Evolutionary conservation across 139 green algal genomes (phyloP).

Genomic region (Chlamydomonas urium): DNA sequence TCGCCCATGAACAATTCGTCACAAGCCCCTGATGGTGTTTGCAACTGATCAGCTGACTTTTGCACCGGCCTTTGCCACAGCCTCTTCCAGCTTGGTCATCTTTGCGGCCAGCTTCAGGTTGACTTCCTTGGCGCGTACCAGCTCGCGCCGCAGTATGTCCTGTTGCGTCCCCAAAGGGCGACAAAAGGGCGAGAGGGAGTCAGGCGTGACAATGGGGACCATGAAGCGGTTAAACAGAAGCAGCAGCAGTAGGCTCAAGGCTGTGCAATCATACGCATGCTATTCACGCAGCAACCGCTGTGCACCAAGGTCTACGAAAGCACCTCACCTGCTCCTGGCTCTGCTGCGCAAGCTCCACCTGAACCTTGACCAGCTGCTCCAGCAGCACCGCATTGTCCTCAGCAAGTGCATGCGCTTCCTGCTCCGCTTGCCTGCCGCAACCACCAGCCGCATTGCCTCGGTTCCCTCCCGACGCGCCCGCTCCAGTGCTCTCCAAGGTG

Average conservation of each 20-base stretch:
- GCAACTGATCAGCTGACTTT: too few species aligned
- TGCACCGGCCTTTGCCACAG: too few species aligned
- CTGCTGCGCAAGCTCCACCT: constrained; percentile 42
- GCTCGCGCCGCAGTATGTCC: constrained; percentile 31
- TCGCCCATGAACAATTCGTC: too few species aligned
- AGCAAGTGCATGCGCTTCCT: neutral
- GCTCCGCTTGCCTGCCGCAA: too few species aligned
- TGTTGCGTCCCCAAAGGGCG: constrained; percentile 13
- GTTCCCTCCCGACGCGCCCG: too few species aligned
- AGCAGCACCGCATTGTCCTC: constrained; percentile 37
- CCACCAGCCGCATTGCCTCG: too few species aligned
- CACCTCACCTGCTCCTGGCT: constrained; percentile 31
- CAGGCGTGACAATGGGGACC: neutral
- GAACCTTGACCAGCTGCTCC: constrained; percentile 41
- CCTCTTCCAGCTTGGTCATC: constrained; percentile 54
- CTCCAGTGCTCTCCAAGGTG: too few species aligned
- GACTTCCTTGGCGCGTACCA: constrained; percentile 46
- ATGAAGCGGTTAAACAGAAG: neutral
- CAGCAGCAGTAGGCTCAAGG: neutral
- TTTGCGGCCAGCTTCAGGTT: constrained; percentile 59
- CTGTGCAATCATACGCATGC: neutral
- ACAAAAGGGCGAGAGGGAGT: neutral
- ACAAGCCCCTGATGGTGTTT: too few species aligned
- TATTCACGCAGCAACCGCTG: neutral
- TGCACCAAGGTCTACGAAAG: neutral